Evolutionary conservation across 2,329 filamentous ascomycete genomes (phyloP).

Genomic region (Curvularia sp.): DNA sequence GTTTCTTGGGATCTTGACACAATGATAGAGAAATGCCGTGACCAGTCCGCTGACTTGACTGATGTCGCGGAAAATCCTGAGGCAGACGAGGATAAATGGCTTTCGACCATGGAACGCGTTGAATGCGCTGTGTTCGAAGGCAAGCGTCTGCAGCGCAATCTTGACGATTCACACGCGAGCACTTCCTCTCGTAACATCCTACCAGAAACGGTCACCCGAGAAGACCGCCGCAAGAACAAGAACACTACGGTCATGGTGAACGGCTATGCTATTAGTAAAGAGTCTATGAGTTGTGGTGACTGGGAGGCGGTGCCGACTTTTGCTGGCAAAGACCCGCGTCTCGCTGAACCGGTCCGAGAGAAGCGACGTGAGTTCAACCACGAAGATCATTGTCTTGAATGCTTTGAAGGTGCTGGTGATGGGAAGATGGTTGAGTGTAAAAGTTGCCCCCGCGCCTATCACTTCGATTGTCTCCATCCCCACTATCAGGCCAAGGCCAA

Average conservation of each 20-base stretch:
- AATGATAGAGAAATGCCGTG: slow-evolving; percentile 62
- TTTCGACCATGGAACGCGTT: slow-evolving; percentile 63
- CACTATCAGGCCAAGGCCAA: slow-evolving; percentile 53
- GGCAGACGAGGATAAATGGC: slow-evolving; percentile 63
- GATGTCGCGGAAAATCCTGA: slow-evolving; percentile 47
- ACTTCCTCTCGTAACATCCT: slow-evolving; percentile 48
- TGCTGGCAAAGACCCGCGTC: slow-evolving; percentile 61
- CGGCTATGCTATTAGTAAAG: slow-evolving; percentile 64
- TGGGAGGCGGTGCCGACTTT: slow-evolving; percentile 66
- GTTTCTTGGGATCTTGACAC: slow-evolving; percentile 64
- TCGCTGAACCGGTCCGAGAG: slow-evolving; percentile 58
- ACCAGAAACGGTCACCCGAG: slow-evolving; percentile 50
- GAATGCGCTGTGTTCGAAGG: slow-evolving; percentile 65
- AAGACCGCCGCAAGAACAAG: slow-evolving; percentile 62
- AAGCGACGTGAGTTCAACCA: slow-evolving; percentile 58
- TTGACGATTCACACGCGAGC: slow-evolving; percentile 31
- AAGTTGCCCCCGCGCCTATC: slow-evolving; percentile 63
- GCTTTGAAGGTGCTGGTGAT: slow-evolving; percentile 52
- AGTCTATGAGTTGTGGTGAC: slow-evolving; percentile 59
- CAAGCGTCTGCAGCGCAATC: slow-evolving; percentile 56
- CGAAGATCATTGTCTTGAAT: slow-evolving; percentile 61
- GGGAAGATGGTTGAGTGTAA: slow-evolving; percentile 59
- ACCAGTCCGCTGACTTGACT: slow-evolving; percentile 56
- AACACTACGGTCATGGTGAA: slow-evolving; percentile 65
- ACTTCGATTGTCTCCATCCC: slow-evolving; percentile 57